Conservation (phyloP, 2,329 filamentous ascomycete genomes). For the Colletotrichum sansevieriae region DNA sequence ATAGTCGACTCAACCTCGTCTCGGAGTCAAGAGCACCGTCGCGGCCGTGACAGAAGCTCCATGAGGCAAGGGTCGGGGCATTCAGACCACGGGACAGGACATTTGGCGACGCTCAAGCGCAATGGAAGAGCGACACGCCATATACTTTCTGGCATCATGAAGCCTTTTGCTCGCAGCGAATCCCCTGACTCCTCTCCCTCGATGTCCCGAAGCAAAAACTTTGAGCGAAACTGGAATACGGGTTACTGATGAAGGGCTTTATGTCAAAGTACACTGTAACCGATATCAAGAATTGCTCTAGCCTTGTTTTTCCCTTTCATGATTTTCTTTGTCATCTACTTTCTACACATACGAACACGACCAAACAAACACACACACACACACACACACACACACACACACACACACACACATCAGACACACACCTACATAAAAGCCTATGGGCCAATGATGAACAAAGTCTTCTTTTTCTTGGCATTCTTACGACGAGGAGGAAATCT, state of each 20-base stretch:
- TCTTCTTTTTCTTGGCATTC: constrained; percentile 23
- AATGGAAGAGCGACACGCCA: constrained; percentile 54
- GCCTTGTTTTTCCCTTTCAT: constrained; percentile 10
- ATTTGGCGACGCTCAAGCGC: constrained; percentile 48
- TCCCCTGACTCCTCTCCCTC: constrained; percentile 52
- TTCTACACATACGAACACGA: constrained; percentile 24
- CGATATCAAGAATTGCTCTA: neutral
- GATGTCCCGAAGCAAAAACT: constrained; percentile 32
- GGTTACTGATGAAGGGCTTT: constrained; percentile 11
- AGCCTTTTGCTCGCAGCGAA: constrained; percentile 56
- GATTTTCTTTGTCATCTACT: constrained; percentile 7
- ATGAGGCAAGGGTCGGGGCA: constrained; percentile 41
- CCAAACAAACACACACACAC: constrained; percentile 7
- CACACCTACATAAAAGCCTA: constrained; percentile 7
- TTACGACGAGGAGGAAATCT: constrained; percentile 29
- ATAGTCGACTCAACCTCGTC: constrained; percentile 19
- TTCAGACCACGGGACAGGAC: constrained; percentile 43
- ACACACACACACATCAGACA: neutral
- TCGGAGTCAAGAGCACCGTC: constrained; percentile 40
- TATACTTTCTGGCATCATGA: constrained; percentile 60
- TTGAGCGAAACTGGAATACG: constrained; percentile 36
- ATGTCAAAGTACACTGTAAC: neutral
- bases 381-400: no score
- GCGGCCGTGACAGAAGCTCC: constrained; percentile 37
- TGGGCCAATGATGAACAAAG: constrained; percentile 23